phyloP scores from a whole-genome alignment of 2,329 filamentous ascomycete genomes.

The Penicillium sp. region DNA sequence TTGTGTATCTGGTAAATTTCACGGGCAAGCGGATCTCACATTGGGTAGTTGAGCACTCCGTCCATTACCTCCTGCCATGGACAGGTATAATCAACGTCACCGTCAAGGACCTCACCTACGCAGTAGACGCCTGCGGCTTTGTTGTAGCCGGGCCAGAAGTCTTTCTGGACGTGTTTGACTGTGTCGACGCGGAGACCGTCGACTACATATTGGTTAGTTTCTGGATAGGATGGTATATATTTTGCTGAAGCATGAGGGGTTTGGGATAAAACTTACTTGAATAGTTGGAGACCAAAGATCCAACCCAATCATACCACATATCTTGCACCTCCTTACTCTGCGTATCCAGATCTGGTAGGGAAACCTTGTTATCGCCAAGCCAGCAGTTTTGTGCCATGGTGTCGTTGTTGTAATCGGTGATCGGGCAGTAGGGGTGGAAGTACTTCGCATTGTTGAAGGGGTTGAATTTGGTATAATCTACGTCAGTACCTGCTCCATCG shows the following conservation, averaged over 20 bases:
- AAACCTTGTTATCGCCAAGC: slow-evolving; percentile 54
- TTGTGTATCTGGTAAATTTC: neutral
- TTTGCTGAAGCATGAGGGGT: neutral
- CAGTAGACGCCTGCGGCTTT: slow-evolving; percentile 47
- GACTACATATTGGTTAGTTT: slow-evolving; percentile 24
- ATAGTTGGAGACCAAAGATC: slow-evolving; percentile 29
- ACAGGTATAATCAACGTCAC: slow-evolving; percentile 43
- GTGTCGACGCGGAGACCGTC: slow-evolving; percentile 56
- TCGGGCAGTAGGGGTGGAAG: slow-evolving; percentile 60
- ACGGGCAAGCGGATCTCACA: slow-evolving; percentile 19
- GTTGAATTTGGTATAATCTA: slow-evolving; percentile 54
- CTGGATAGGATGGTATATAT: neutral
- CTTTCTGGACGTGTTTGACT: slow-evolving; percentile 48
- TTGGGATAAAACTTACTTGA: slow-evolving; percentile 48
- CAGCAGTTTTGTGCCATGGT: slow-evolving; percentile 50
- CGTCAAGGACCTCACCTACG: slow-evolving; percentile 49
- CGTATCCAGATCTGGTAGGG: slow-evolving; percentile 63
- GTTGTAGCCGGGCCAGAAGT: slow-evolving; percentile 46
- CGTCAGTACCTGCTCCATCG: slow-evolving; percentile 44
- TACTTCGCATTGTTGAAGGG: slow-evolving; percentile 58
- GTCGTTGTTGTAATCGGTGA: slow-evolving; percentile 54
- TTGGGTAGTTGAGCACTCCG: slow-evolving; percentile 51
- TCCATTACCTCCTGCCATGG: slow-evolving; percentile 47
- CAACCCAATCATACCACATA: slow-evolving; percentile 60
- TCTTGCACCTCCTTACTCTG: slow-evolving; percentile 49